A percentile compares a stretch with the other conserved stretches of the same genome.
Conservation (phyloP, 192 early-diverging fungal species). For the Kappamyces sp. region DNA sequence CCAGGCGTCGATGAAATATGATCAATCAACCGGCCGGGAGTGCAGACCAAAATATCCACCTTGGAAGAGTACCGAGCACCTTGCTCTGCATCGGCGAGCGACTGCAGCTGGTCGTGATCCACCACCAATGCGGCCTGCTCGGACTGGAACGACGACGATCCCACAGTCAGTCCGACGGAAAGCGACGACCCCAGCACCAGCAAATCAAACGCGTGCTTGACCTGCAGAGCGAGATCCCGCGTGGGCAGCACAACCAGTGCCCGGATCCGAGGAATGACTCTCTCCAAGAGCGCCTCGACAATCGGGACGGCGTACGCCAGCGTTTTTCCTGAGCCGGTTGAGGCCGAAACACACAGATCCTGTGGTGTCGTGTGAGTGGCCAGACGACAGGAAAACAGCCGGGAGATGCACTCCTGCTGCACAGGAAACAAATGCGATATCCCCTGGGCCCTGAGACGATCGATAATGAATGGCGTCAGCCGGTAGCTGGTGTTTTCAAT, state of each 20-base stretch:
- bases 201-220: conserved; percentile 75
- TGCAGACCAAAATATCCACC: conserved; percentile 87
- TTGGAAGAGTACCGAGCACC: conserved; percentile 53
- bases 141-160: conserved; percentile 67
- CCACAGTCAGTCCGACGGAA: conserved; percentile 66
- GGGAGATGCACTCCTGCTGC: conserved; percentile 79
- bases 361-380: conserved; percentile 69
- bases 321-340: conserved; percentile 95
- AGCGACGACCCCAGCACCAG: conserved; percentile 72
- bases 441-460: conserved; percentile 54
- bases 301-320: conserved; percentile 93
- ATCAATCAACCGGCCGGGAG: conserved; percentile 91
- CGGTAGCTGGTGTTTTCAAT: conserved; percentile 46
- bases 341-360: conserved; percentile 89
- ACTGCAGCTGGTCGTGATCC: neutral
- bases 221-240: conserved; percentile 84
- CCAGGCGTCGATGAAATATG: conserved; percentile 77
- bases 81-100: conserved; percentile 9
- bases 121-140: conserved; percentile 50
- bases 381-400: conserved; percentile 61
- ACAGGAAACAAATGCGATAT: conserved; percentile 80
- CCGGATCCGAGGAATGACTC: conserved; percentile 73
- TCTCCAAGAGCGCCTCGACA: conserved; percentile 68
- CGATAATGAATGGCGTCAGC: conserved; percentile 44
- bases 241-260: conserved; percentile 91